Conservation (phyloP, 495 filamentous ascomycete genomes). For the Penicillium paradoxum region DNA sequence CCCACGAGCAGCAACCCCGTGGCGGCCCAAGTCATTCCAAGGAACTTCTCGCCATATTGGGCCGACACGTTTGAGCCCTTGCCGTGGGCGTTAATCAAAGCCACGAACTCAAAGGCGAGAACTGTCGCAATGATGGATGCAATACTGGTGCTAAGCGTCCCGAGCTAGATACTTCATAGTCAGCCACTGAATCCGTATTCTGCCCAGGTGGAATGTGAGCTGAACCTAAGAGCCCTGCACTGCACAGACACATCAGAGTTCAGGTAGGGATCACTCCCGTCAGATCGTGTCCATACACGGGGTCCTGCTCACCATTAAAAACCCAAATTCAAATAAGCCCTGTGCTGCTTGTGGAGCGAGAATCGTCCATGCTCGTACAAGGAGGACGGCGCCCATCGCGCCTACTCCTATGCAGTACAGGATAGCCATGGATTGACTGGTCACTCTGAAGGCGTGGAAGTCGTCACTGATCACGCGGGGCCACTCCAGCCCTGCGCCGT, state of each 20-base stretch:
- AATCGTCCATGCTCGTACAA: constrained; percentile 28
- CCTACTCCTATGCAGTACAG: constrained; percentile 61
- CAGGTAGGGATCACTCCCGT: neutral
- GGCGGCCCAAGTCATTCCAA: constrained; percentile 58
- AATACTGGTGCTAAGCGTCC: constrained; percentile 47
- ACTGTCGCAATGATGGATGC: constrained; percentile 61
- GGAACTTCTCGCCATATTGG: constrained; percentile 49
- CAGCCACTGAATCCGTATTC: neutral
- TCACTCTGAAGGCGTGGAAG: constrained; percentile 46
- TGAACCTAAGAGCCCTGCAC: neutral
- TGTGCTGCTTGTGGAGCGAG: constrained; percentile 12
- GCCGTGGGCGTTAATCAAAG: constrained; percentile 55
- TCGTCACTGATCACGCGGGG: constrained; percentile 57
- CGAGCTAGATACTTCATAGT: constrained; percentile 27
- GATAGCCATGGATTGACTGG: constrained; percentile 53
- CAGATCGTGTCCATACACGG: neutral
- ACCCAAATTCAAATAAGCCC: constrained; percentile 25
- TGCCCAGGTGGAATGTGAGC: neutral
- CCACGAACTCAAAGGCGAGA: constrained; percentile 51
- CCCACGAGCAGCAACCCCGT: constrained; percentile 46
- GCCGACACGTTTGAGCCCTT: constrained; percentile 50
- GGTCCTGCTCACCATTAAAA: constrained; percentile 32
- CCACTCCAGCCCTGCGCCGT: constrained; percentile 55
- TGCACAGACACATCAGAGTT: neutral
- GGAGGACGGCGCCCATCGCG: constrained; percentile 50